A percentile compares a stretch with the other conserved stretches of the same genome.
Evolutionary conservation across 352 stramenopile genomes (phyloP).

Genomic region (Phytophthora chlamydospora): DNA sequence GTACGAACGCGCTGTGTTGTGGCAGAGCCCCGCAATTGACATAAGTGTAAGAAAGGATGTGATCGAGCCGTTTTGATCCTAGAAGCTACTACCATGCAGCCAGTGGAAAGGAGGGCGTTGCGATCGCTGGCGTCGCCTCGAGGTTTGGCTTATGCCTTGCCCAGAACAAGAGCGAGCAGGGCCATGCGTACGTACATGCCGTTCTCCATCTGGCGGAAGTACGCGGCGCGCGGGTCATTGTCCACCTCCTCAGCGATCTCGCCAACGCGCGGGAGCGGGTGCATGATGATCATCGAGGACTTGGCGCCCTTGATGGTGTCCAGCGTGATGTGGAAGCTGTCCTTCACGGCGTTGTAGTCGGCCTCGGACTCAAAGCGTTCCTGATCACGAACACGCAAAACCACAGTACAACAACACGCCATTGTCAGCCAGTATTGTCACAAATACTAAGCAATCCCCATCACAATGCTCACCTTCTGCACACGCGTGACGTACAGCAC

Average conservation of each 20-base stretch:
- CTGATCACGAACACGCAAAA: slow-evolving; percentile 32
- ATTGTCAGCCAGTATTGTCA: slow-evolving; percentile 10
- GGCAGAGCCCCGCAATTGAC: slow-evolving; percentile 1
- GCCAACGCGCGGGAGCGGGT: slow-evolving; percentile 97
- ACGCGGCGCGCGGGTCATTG: slow-evolving; percentile 94
- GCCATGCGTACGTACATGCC: slow-evolving; percentile 99
- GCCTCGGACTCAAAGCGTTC: slow-evolving; percentile 95
- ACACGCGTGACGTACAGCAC: slow-evolving; percentile 99
- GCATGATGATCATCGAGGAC: slow-evolving; percentile 96
- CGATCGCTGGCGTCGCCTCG: slow-evolving; percentile 4
- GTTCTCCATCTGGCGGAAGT: slow-evolving; percentile 98
- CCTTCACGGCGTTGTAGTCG: slow-evolving; percentile 96
- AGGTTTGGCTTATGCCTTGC: slow-evolving; percentile 58
- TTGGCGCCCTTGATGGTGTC: slow-evolving; percentile 87
- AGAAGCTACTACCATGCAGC: slow-evolving; percentile 18
- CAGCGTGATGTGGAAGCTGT: slow-evolving; percentile 83
- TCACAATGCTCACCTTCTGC: slow-evolving; percentile 75
- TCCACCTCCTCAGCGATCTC: slow-evolving; percentile 98
- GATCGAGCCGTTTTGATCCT: slow-evolving; percentile 12
- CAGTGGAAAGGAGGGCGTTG: background rate
- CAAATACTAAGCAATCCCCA: background rate
- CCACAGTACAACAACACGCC: background rate
- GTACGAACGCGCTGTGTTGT: slow-evolving; percentile 48
- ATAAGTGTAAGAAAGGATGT: slow-evolving; percentile 26
- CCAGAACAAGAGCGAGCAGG: slow-evolving; percentile 94